Conservation (phyloP, 768 basidiomycete species). For the Boletus insuetus region DNA sequence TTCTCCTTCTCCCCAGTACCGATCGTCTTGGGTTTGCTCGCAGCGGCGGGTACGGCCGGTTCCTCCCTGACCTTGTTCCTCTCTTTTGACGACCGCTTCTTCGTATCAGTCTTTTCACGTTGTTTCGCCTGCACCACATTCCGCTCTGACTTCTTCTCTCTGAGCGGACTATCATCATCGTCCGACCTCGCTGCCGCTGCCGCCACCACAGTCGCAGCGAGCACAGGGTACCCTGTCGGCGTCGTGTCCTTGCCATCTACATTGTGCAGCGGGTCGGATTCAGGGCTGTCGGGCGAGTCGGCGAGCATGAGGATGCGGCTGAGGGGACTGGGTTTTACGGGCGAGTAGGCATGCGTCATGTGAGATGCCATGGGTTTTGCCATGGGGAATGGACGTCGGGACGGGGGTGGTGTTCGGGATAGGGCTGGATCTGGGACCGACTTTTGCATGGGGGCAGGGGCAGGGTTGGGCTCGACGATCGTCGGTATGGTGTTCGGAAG, state of each 20-base stretch:
- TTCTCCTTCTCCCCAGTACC: slow-evolving; percentile 36
- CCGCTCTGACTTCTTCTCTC: slow-evolving; percentile 46
- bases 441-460: slow-evolving; percentile 5
- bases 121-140: slow-evolving; percentile 22
- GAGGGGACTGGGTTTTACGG: slow-evolving; percentile 74
- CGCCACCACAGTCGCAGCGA: background rate
- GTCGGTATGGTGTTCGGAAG: slow-evolving; percentile 18
- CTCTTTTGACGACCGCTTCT: slow-evolving; percentile 35
- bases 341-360: slow-evolving; percentile 82
- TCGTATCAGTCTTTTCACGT: slow-evolving; percentile 14
- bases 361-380: slow-evolving; percentile 67
- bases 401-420: slow-evolving; percentile 24
- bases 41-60: slow-evolving; percentile 4
- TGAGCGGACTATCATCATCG: slow-evolving; percentile 52
- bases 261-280: slow-evolving; percentile 6
- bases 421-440: background rate
- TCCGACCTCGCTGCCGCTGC: slow-evolving; percentile 20
- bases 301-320: slow-evolving; percentile 75
- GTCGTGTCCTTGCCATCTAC: slow-evolving; percentile 21
- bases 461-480: slow-evolving; percentile 19
- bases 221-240: slow-evolving; percentile 23
- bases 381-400: slow-evolving; percentile 55
- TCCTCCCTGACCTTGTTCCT: slow-evolving; percentile 40
- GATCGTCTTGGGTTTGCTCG: slow-evolving; percentile 30
- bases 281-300: slow-evolving; percentile 51